Conservation (phyloP, 1,284 basidiomycete species). For the Ustilago crameri region DNA sequence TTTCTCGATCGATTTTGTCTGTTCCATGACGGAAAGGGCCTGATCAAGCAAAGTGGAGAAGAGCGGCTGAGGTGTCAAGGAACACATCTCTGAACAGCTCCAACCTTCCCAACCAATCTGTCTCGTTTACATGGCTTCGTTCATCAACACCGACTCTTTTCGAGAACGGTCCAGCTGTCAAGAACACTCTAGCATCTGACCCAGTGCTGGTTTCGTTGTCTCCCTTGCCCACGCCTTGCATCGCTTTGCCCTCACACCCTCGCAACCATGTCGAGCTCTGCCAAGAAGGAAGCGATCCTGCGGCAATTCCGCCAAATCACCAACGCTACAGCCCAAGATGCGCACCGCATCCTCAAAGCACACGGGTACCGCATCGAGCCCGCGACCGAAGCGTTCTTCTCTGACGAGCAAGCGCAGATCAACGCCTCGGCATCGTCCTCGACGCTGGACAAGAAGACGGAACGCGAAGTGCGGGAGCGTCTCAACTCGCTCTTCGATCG, state of each 20-base stretch:
- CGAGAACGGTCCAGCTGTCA: no score
- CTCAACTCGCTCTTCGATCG: slow-evolving; percentile 78
- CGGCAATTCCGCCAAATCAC: slow-evolving; percentile 49
- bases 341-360: slow-evolving; percentile 78
- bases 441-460: slow-evolving; percentile 41
- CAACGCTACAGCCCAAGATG: slow-evolving; percentile 71
- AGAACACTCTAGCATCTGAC: no score
- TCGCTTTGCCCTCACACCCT: not conserved
- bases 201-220: no score
- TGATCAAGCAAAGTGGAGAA: slow-evolving; percentile 18
- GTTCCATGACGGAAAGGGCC: not conserved
- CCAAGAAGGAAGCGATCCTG: slow-evolving; percentile 49
- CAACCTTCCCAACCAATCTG: not conserved
- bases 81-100: not conserved
- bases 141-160: no score
- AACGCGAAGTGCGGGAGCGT: slow-evolving; percentile 65
- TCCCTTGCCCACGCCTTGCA: no score
- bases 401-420: slow-evolving; percentile 59
- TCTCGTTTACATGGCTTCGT: no score
- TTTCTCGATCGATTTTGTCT: not conserved
- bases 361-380: slow-evolving; percentile 76
- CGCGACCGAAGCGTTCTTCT: slow-evolving; percentile 81
- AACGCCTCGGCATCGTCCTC: slow-evolving; percentile 32
- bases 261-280: slow-evolving; percentile 41
- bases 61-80: not conserved